Evolutionary conservation across 257 asterid genomes (phyloP).

Genomic region (Gentiana straminea): DNA sequence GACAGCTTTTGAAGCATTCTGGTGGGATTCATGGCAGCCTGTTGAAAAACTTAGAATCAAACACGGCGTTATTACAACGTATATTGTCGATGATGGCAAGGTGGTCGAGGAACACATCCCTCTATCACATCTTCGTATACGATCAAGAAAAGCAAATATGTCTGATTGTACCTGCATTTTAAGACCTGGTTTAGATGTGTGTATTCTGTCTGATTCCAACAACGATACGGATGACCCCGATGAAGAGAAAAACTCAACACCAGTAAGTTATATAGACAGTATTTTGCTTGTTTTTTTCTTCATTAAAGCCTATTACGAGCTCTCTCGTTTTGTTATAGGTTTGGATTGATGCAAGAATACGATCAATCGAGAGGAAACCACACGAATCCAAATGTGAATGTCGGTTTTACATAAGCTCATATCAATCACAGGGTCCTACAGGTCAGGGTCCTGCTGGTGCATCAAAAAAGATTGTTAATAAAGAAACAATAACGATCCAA

Average conservation of each 20-base stretch:
- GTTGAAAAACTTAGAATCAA: constrained; percentile 51
- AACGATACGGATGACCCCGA: constrained; percentile 24
- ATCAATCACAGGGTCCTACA: constrained; percentile 55
- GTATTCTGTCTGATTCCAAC: constrained; percentile 31
- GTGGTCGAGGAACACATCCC: constrained; percentile 48
- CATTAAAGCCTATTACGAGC: not conserved
- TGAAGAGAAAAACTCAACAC: constrained; percentile 25
- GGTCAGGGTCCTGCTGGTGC: constrained; percentile 43
- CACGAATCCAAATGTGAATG: constrained; percentile 55
- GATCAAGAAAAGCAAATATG: constrained; percentile 62
- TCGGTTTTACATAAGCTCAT: constrained; percentile 56
- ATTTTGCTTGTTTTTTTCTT: not conserved
- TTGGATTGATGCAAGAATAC: constrained; percentile 71
- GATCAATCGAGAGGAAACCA: constrained; percentile 78
- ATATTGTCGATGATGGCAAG: constrained; percentile 31
- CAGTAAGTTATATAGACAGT: constrained; percentile 30
- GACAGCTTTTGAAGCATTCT: constrained; percentile 81
- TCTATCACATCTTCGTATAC: constrained; percentile 52
- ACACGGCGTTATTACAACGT: constrained; percentile 37
- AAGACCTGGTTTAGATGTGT: constrained; percentile 77
- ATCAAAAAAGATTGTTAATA: constrained; percentile 38
- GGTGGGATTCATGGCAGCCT: constrained; percentile 60
- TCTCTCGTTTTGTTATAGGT: constrained; percentile 31
- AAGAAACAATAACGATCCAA: constrained; percentile 32
- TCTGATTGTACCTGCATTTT: constrained; percentile 67